These are phyloP conservation scores for Sugiyamaella lignohabitans DNA, from an alignment of 805 yeast genomes.

Conservation along the genomic window DNA sequence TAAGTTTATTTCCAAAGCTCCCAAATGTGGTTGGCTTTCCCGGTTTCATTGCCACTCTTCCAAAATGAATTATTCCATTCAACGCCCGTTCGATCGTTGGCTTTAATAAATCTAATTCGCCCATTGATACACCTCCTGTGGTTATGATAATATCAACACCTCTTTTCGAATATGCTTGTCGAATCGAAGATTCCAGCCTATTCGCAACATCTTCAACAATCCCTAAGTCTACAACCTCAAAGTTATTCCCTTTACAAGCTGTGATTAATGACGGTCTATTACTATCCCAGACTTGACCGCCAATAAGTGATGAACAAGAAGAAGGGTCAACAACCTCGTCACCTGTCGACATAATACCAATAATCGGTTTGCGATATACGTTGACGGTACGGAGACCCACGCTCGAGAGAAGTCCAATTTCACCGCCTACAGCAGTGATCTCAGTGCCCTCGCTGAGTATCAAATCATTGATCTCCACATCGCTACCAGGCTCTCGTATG, in stretches of 20 bases:
- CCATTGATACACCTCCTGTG: slow-evolving; percentile 57
- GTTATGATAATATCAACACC: slow-evolving; percentile 42
- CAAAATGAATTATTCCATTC: slow-evolving; percentile 44
- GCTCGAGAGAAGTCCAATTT: slow-evolving; percentile 43
- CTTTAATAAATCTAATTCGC: slow-evolving; percentile 46
- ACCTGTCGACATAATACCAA: slow-evolving; percentile 49
- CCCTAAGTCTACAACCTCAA: slow-evolving; percentile 42
- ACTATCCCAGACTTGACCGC: slow-evolving; percentile 46
- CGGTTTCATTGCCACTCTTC: slow-evolving; percentile 53
- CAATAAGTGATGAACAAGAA: slow-evolving; percentile 16
- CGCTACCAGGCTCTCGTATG: slow-evolving; percentile 44
- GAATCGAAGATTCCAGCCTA: slow-evolving; percentile 26
- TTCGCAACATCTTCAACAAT: slow-evolving; percentile 40
- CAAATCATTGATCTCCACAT: slow-evolving; percentile 36
- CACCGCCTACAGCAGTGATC: slow-evolving; percentile 43
- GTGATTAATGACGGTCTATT: slow-evolving; percentile 44
- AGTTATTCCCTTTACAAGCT: slow-evolving; percentile 33
- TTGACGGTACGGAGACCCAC: slow-evolving; percentile 37
- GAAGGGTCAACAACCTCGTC: slow-evolving; percentile 39
- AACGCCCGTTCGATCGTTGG: slow-evolving; percentile 41
- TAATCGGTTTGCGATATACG: slow-evolving; percentile 38
- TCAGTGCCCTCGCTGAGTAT: slow-evolving; percentile 34
- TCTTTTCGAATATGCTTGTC: slow-evolving; percentile 24
- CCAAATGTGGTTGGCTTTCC: slow-evolving; percentile 57
- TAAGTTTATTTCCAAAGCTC: slow-evolving; percentile 32